A percentile compares a stretch with the other conserved stretches of the same genome.
Evolutionary conservation across 352 stramenopile species (phyloP).

Genomic region (Phytophthora sp.): DNA sequence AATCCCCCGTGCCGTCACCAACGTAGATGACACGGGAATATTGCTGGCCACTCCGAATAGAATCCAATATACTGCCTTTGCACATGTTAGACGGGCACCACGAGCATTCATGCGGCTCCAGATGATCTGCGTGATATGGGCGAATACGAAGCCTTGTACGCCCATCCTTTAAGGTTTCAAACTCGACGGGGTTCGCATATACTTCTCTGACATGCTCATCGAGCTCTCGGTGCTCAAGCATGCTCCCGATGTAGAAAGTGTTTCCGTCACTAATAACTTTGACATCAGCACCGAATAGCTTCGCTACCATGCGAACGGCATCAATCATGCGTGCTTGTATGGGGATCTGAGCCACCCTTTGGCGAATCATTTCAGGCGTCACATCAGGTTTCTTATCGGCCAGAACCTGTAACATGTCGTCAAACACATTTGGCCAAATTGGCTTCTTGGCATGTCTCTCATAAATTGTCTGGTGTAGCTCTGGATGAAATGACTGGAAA

Average conservation of each 20-base stretch:
- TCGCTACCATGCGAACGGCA: constrained; percentile 53
- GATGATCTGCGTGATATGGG: constrained; percentile 53
- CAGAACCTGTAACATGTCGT: constrained; percentile 59
- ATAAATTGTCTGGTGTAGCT: constrained; percentile 44
- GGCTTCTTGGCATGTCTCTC: constrained; percentile 25
- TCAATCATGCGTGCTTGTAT: constrained; percentile 71
- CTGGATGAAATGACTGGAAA: constrained; percentile 63
- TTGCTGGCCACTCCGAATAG: constrained; percentile 34
- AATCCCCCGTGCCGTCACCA: constrained; percentile 73
- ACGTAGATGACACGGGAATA: constrained; percentile 73
- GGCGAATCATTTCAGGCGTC: constrained; percentile 39
- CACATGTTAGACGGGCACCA: constrained; percentile 82
- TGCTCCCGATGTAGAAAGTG: constrained; percentile 78
- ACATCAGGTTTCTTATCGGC: constrained; percentile 41
- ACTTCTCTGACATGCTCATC: constrained; percentile 42
- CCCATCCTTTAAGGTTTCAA: constrained; percentile 24
- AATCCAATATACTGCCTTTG: constrained; percentile 76
- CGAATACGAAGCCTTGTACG: constrained; percentile 47
- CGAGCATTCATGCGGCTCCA: constrained; percentile 52
- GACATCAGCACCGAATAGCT: constrained; percentile 46
- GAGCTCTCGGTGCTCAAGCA: constrained; percentile 52
- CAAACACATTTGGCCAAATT: constrained; percentile 65
- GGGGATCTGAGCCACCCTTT: constrained; percentile 52
- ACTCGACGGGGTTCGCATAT: constrained; percentile 54
- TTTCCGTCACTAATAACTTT: constrained; percentile 80